Evolutionary conservation across 2,329 filamentous ascomycete species (phyloP), one percentile per base, ranked within the genome.

Genomic region (Plenodomus lindquistii): DNA sequence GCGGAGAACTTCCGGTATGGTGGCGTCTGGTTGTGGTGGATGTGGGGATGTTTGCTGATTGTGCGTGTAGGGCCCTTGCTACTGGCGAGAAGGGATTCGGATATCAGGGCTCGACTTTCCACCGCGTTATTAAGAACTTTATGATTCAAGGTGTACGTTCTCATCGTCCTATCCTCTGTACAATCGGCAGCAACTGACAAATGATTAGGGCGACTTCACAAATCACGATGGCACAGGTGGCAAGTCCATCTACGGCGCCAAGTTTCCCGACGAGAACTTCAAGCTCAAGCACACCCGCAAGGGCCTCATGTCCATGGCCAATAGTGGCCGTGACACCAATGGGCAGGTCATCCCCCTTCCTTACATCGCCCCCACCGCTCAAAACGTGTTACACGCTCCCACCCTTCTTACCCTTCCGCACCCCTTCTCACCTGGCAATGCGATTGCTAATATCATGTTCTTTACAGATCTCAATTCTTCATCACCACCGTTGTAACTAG

Each of bases 231-330:
- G 89, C 67, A 92, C 89, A 56, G 89, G 89, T 72, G 89, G 89
- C 75, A 92, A 91, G 82, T 91, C 87, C 59, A 93, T 94, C 79
- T 94, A 93, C 73, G 89, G 89, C 66, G 80, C 83, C 64, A 89
- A 89, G 77, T 94, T 94, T 78, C 76, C 84, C 59, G 89, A 95
- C 67, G 89, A 95, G 85, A 94, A 93, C 87, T 94, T 95, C 83
- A 93, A 94, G 86, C 82, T 93, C 71, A 92, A 91, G 75, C 90
- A 95, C 85, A 84, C 81, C 80, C 91, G 91, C 83, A 87, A 85
- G 75, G 89, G 89, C 67, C 78, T 90, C 42, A 79, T 94, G 59
- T 91, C 80, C 81, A 79, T 63, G 80, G 82, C 87, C 75, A 94
- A 64, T 46, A 42, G 45, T 91, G 89, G 89, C 88, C 83, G 85